These are phyloP conservation scores for Castanea mollissima DNA, from an alignment of 306 rosid genomes.

Conservation along the genomic window DNA sequence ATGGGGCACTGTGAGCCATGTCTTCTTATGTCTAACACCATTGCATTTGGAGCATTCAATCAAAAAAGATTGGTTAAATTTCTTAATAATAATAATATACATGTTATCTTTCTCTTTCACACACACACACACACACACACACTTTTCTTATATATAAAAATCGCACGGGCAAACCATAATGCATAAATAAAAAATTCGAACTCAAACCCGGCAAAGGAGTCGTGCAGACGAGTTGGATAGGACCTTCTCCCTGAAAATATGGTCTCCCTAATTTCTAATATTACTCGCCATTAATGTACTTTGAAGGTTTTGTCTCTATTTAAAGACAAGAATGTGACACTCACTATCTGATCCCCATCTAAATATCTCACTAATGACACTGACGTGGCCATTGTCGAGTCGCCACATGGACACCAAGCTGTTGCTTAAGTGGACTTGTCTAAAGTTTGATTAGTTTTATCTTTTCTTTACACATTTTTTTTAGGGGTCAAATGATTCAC, in stretches of 20 bases:
- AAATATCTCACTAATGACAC: neutral
- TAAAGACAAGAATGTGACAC: constrained; percentile 27
- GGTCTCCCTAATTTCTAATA: constrained; percentile 15
- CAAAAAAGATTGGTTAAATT: constrained; percentile 3
- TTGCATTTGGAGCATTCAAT: constrained; percentile 33
- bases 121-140: no score
- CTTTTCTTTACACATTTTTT: neutral
- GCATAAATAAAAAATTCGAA: neutral
- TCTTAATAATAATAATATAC: neutral
- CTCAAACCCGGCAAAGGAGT: constrained; percentile 15
- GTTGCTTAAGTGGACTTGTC: constrained; percentile 19
- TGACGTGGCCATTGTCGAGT: constrained; percentile 25
- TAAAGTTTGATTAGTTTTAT: neutral
- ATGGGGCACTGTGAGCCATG: constrained; percentile 30
- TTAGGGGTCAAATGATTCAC: neutral
- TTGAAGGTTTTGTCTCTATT: constrained; percentile 30
- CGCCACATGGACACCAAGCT: constrained; percentile 21
- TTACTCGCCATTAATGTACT: constrained; percentile 5
- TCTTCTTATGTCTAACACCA: constrained; percentile 36
- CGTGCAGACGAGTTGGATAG: constrained; percentile 31
- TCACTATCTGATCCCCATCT: constrained; percentile 25
- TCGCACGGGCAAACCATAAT: constrained; percentile 34
- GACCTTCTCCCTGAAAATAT: constrained; percentile 31
- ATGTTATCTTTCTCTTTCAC: neutral
- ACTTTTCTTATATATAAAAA: constrained; percentile 9